phyloP scores from a whole-genome alignment of 176 grass and related monocot species.

The Avena sativa region DNA sequence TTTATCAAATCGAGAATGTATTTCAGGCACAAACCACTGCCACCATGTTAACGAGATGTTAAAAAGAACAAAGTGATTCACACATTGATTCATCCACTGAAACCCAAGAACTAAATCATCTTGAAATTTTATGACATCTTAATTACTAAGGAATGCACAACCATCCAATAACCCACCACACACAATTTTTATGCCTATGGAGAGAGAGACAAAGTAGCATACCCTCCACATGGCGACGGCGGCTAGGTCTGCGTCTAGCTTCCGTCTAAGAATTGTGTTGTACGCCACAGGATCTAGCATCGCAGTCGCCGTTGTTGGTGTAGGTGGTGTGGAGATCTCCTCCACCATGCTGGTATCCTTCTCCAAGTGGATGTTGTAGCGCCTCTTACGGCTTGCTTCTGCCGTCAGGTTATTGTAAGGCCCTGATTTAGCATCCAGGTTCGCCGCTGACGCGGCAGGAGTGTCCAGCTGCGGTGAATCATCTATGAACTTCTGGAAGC shows the following conservation, averaged over 20 bases:
- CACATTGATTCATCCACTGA: not conserved
- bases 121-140: not conserved
- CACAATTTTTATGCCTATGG: not conserved
- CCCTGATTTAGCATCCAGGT: not conserved
- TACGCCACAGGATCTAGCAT: slow-evolving; percentile 56
- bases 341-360: not conserved
- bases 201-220: not conserved
- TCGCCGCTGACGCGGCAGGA: not conserved
- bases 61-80: not conserved
- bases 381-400: not conserved
- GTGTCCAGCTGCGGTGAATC: slow-evolving; percentile 14
- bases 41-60: not conserved
- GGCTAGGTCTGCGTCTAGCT: slow-evolving; percentile 68
- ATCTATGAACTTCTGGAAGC: slow-evolving; percentile 64
- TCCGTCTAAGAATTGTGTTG: slow-evolving; percentile 59
- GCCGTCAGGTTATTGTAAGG: not conserved
- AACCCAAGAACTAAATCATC: not conserved
- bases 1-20: not conserved
- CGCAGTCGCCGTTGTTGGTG: not conserved
- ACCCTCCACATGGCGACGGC: slow-evolving; percentile 80
- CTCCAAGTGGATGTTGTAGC: not conserved
- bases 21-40: not conserved
- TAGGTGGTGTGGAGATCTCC: not conserved
- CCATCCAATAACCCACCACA: not conserved
- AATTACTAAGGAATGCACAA: not conserved